Evolutionary conservation across 2,329 filamentous ascomycete species (phyloP).

Genomic region (Helotiales sp.): DNA sequence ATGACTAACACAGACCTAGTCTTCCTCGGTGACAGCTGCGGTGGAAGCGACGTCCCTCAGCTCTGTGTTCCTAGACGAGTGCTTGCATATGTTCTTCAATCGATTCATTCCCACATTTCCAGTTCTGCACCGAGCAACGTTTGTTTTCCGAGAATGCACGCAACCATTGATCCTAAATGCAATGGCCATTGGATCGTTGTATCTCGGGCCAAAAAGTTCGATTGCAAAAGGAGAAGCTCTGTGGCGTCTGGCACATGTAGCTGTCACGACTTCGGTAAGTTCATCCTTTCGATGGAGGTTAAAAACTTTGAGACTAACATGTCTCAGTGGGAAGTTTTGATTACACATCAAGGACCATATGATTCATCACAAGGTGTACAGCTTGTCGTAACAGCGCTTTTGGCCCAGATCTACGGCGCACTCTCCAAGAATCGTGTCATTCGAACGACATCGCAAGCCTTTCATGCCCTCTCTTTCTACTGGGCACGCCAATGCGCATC

Average conservation of each 20-base stretch:
- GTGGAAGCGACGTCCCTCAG: constrained; percentile 44
- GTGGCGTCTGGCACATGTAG: constrained; percentile 45
- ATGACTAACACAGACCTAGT: constrained; percentile 26
- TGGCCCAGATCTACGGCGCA: constrained; percentile 44
- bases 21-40: constrained; percentile 44
- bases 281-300: background rate
- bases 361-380: constrained; percentile 45
- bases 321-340: constrained; percentile 42
- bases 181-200: constrained; percentile 46
- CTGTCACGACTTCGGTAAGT: constrained; percentile 41
- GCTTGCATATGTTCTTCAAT: constrained; percentile 47
- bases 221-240: constrained; percentile 45
- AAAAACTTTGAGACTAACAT: background rate
- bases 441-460: constrained; percentile 44
- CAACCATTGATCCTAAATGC: constrained; percentile 45
- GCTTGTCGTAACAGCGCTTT: constrained; percentile 42
- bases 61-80: constrained; percentile 46
- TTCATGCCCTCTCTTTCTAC: constrained; percentile 44
- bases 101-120: constrained; percentile 47
- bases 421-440: constrained; percentile 43
- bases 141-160: constrained; percentile 44
- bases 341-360: constrained; percentile 43
- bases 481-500: constrained; percentile 48
- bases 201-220: constrained; percentile 44
- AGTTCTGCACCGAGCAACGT: constrained; percentile 44